A percentile compares a stretch with the other conserved stretches of the same genome.
phyloP scores from a whole-genome alignment of 1,139 yeast species.

The Pichia sp. region DNA sequence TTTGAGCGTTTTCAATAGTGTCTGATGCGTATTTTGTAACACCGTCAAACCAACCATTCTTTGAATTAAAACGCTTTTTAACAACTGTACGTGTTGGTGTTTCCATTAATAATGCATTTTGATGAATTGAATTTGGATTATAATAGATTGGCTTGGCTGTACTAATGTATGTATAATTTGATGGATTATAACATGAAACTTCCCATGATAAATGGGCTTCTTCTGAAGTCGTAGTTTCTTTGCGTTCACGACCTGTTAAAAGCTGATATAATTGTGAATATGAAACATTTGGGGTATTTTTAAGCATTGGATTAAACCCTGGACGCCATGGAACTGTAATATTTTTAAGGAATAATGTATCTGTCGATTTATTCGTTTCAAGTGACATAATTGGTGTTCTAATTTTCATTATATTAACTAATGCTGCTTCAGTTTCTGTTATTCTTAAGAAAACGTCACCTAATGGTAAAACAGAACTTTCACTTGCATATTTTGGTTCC shows the following conservation, averaged over 20 bases:
- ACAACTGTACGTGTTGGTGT: slow-evolving; percentile 12
- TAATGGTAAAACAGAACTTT: slow-evolving; percentile 49
- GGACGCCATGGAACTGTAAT: slow-evolving; percentile 75
- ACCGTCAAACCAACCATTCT: slow-evolving; percentile 17
- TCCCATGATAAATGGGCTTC: slow-evolving; percentile 58
- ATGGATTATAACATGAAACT: slow-evolving; percentile 37
- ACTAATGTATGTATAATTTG: slow-evolving; percentile 30
- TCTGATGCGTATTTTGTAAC: slow-evolving; percentile 19
- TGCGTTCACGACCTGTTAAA: slow-evolving; percentile 57
- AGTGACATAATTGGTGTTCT: slow-evolving; percentile 30
- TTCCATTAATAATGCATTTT: slow-evolving; percentile 22
- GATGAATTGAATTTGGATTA: slow-evolving; percentile 28
- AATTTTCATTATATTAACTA: slow-evolving; percentile 39
- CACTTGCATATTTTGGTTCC: slow-evolving; percentile 35
- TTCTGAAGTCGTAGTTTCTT: slow-evolving; percentile 29
- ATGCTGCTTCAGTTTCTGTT: slow-evolving; percentile 49
- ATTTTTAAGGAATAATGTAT: slow-evolving; percentile 52
- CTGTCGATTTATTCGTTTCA: slow-evolving; percentile 31
- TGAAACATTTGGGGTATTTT: slow-evolving; percentile 48
- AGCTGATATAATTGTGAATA: slow-evolving; percentile 53
- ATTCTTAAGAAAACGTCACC: slow-evolving; percentile 71
- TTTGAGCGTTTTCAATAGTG: slow-evolving; percentile 21
- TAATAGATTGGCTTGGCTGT: slow-evolving; percentile 26
- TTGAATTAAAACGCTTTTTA: slow-evolving; percentile 1
- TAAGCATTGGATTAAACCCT: slow-evolving; percentile 77